Evolutionary conservation across 441 rosid genomes (phyloP).

Genomic region (Gossypium laxum): DNA sequence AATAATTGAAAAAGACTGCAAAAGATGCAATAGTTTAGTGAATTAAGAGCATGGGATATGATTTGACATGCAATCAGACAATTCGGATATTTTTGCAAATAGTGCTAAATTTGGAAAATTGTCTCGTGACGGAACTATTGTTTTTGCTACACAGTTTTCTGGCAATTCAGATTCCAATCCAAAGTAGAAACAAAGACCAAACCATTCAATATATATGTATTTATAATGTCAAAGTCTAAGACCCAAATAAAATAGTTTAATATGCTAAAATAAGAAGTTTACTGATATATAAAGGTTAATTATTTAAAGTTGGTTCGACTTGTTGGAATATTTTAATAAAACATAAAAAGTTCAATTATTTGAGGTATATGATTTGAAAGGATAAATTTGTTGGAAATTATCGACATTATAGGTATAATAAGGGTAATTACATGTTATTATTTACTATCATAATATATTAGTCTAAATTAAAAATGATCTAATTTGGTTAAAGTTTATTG

Average conservation of each 20-base stretch:
- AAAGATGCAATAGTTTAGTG: not conserved
- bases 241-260: not conserved
- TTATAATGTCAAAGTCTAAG: not conserved
- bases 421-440: too few relatives aligned
- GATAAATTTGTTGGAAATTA: too few relatives aligned
- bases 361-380: too few relatives aligned
- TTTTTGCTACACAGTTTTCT: constrained; percentile 19
- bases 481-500: too few relatives aligned
- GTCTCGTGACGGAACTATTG: constrained; percentile 34
- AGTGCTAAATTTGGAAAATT: constrained; percentile 32
- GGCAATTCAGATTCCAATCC: constrained; percentile 28
- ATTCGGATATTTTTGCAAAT: constrained; percentile 22
- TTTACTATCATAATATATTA: too few relatives aligned
- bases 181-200: not conserved
- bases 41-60: constrained; percentile 4
- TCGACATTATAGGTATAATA: too few relatives aligned
- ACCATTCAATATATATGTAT: not conserved
- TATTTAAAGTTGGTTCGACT: too few relatives aligned
- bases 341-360: too few relatives aligned
- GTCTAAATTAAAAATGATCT: too few relatives aligned
- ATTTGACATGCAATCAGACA: constrained; percentile 26
- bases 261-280: too few relatives aligned
- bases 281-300: too few relatives aligned
- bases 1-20: not conserved
- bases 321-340: too few relatives aligned